phyloP scores from a whole-genome alignment of 2,329 filamentous ascomycete genomes.

The Aspergillus floridensis region DNA sequence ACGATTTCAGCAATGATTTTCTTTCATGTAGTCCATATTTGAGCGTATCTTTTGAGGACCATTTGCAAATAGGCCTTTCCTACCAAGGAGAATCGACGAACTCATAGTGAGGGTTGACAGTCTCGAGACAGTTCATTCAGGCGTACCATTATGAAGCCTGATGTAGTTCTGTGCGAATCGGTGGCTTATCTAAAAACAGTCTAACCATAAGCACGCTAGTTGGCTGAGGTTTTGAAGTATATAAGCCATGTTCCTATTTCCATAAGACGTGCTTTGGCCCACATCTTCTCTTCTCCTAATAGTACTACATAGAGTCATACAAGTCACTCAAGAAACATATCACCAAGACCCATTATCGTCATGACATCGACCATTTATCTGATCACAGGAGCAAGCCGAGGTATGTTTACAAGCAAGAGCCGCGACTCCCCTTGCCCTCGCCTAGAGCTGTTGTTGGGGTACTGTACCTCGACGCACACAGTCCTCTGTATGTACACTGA shows the following conservation, averaged over 20 bases:
- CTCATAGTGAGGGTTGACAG: too few relatives aligned
- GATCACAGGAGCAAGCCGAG: conserved; percentile 2
- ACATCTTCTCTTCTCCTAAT: neutral
- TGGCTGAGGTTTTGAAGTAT: neutral
- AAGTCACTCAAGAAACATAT: neutral
- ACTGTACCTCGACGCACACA: neutral
- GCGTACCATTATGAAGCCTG: neutral
- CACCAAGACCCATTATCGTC: neutral
- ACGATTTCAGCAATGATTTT: neutral
- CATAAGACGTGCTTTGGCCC: neutral
- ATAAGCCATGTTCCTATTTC: neutral
- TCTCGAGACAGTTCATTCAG: neutral
- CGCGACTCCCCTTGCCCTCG: neutral
- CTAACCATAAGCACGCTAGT: neutral
- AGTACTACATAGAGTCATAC: neutral
- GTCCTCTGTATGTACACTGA: too few relatives aligned
- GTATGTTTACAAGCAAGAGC: neutral
- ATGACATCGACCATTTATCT: neutral
- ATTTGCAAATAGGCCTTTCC: neutral
- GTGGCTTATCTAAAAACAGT: neutral
- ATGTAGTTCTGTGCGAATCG: neutral
- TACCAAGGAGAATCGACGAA: too few relatives aligned
- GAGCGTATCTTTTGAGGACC: neutral
- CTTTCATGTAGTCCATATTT: neutral
- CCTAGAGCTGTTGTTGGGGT: neutral